Evolutionary conservation across 352 stramenopile species (phyloP).

Genomic region (Phytophthora capsici): DNA sequence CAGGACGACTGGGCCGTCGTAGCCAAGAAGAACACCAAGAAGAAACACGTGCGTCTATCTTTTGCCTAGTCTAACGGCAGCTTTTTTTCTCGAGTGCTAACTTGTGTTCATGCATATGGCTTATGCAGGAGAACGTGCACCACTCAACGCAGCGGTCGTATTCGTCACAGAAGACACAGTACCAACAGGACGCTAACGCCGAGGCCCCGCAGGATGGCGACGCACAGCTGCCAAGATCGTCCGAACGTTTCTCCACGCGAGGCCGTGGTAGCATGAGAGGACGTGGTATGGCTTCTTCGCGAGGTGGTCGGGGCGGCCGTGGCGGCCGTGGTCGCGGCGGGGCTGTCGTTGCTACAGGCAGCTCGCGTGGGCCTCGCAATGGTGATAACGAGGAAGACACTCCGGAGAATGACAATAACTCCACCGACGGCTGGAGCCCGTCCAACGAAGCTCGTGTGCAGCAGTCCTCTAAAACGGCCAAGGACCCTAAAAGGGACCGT

Average conservation of each 20-base stretch:
- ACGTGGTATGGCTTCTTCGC: slow-evolving; percentile 48
- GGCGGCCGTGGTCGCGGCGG: slow-evolving; percentile 49
- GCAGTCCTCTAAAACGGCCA: slow-evolving; percentile 34
- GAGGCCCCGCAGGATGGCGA: slow-evolving; percentile 38
- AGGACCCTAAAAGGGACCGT: slow-evolving; percentile 57
- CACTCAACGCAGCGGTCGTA: slow-evolving; percentile 37
- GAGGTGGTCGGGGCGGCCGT: slow-evolving; percentile 59
- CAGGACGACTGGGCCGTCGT: slow-evolving; percentile 82
- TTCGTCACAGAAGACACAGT: slow-evolving; percentile 51
- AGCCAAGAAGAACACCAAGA: slow-evolving; percentile 85
- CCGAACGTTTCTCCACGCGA: slow-evolving; percentile 44
- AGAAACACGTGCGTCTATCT: slow-evolving; percentile 43
- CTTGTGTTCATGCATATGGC: not conserved
- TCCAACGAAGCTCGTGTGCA: slow-evolving; percentile 36
- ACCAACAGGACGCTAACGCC: slow-evolving; percentile 32
- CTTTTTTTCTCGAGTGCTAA: not conserved
- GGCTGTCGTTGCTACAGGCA: slow-evolving; percentile 25
- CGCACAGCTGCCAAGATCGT: slow-evolving; percentile 28
- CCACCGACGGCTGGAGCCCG: slow-evolving; percentile 31
- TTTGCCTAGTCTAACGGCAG: not conserved
- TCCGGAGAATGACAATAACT: slow-evolving; percentile 52
- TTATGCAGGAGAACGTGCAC: slow-evolving; percentile 17
- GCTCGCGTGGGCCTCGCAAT: slow-evolving; percentile 32
- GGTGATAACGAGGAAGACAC: slow-evolving; percentile 57
- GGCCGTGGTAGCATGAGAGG: slow-evolving; percentile 56